Evolutionary conservation across 1,284 basidiomycete species (phyloP).

Genomic region (Ceratobasidium sp.): DNA sequence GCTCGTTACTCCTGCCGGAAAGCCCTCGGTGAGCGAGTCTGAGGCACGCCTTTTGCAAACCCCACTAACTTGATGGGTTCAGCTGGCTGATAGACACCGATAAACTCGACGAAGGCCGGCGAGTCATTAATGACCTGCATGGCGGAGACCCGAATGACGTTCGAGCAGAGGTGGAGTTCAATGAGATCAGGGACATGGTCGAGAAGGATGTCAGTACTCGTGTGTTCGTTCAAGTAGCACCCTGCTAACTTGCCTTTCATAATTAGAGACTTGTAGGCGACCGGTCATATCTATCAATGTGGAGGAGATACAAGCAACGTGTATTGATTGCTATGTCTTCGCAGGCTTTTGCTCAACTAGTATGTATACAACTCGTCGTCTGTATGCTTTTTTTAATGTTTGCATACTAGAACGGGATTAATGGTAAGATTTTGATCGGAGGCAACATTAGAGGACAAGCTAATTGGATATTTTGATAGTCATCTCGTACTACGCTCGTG

Average conservation of each 20-base stretch:
- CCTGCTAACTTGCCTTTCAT: background rate
- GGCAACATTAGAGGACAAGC: constrained; percentile 11
- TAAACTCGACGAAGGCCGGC: constrained; percentile 87
- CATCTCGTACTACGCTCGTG: constrained; percentile 95
- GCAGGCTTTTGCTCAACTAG: constrained; percentile 95
- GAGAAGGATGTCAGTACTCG: constrained; percentile 74
- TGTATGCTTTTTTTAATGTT: background rate
- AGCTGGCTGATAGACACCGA: constrained; percentile 95
- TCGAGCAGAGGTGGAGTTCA: constrained; percentile 86
- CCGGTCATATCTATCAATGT: constrained; percentile 87
- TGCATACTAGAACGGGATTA: constrained; percentile 82
- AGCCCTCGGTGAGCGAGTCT: constrained; percentile 77
- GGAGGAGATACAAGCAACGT: constrained; percentile 88
- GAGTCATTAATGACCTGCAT: constrained; percentile 91
- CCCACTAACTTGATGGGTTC: constrained; percentile 4
- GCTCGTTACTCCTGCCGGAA: constrained; percentile 92
- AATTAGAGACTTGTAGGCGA: constrained; percentile 79
- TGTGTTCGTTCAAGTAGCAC: background rate
- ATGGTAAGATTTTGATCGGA: constrained; percentile 67
- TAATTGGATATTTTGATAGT: constrained; percentile 64
- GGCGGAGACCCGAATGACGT: constrained; percentile 84
- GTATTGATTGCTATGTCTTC: constrained; percentile 98
- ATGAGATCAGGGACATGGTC: constrained; percentile 93
- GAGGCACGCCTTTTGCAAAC: constrained; percentile 38
- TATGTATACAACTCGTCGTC: constrained; percentile 59